These are phyloP conservation scores for Geotrichum klebahnii DNA, from an alignment of 1,139 yeast genomes.

Conservation along the genomic window DNA sequence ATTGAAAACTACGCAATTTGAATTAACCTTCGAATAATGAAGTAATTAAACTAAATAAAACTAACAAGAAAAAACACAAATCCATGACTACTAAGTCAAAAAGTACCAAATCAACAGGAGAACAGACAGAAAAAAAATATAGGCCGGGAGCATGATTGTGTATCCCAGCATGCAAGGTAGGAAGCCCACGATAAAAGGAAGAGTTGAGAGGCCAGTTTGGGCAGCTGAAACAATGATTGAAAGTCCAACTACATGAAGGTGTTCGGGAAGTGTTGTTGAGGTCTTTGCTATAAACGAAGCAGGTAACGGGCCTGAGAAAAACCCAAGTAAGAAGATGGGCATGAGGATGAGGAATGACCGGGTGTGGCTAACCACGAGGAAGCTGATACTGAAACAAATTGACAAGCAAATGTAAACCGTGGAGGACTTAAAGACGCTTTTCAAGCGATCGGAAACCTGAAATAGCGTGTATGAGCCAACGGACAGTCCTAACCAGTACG, in stretches of 20 bases:
- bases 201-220: constrained; percentile 70
- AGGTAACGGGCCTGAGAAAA: constrained; percentile 71
- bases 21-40: background rate
- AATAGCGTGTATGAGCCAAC: constrained; percentile 52
- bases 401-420: constrained; percentile 28
- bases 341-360: constrained; percentile 19
- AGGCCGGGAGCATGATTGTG: constrained; percentile 22
- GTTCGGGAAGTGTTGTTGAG: constrained; percentile 55
- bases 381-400: constrained; percentile 27
- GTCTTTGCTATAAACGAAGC: constrained; percentile 70
- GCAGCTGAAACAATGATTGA: constrained; percentile 74
- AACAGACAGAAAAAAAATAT: constrained; percentile 23
- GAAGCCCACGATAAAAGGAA: constrained; percentile 58
- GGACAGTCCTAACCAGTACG: constrained; percentile 62
- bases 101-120: constrained; percentile 15
- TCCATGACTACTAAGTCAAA: background rate
- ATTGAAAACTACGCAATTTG: background rate
- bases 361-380: constrained; percentile 13
- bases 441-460: constrained; percentile 31
- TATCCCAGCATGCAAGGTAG: constrained; percentile 37
- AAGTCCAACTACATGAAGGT: constrained; percentile 60
- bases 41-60: background rate
- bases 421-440: constrained; percentile 30
- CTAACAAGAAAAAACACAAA: background rate
- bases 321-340: constrained; percentile 53